Base-by-base conservation (phyloP, 75 land plant genomes). In the Sequoia sempervirens region DNA sequence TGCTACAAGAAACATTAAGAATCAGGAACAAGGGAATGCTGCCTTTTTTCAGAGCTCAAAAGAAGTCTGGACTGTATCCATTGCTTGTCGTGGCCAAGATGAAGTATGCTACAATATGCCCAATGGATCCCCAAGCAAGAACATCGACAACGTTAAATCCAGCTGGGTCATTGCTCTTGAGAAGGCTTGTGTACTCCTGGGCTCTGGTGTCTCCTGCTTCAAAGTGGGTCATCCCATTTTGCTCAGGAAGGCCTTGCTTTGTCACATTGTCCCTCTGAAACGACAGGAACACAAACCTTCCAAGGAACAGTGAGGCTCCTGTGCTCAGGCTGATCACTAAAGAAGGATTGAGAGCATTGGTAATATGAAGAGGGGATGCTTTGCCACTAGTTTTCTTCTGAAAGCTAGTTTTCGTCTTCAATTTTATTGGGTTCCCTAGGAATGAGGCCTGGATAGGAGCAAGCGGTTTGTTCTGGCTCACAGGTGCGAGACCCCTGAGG, bases 141-240 rank as follows among this genome's bases (percentile, higher is more conserved):
- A 97, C 98, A 81, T 97, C 99, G 28, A 97, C 95, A 81, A 97
- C 86, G 89, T 96, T 97, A 82, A 97, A 97, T 41, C 99, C 99
- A 6, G 97, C 98, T 10, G 99, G 99, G 82, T 97, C 99, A 80
- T 96, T 96, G 69, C 94, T 94, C 86, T 97, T 93, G 69, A 97
- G 86, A 18, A 97, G 66, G 76, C 91, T 88, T 2, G 86, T 85
- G 72, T 89, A 96, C 89, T 97, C 99, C 83, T 90, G 88, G 73
- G 99, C 99, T 7, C 99, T 61, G 40, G 80, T 64, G 86, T 97
- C 99, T 6, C 99, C 99, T 12, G 98, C 99, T 87, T 97, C 99
- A 87, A 87, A 97, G 86, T 97, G 99, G 47, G 94, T 91, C 85
- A 81, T 7, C 9, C 99, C 99, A 89, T 97, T 97, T 90, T 97